Base-by-base conservation (phyloP, 495 filamentous ascomycete genomes). In the Penicillium verhagenii region DNA sequence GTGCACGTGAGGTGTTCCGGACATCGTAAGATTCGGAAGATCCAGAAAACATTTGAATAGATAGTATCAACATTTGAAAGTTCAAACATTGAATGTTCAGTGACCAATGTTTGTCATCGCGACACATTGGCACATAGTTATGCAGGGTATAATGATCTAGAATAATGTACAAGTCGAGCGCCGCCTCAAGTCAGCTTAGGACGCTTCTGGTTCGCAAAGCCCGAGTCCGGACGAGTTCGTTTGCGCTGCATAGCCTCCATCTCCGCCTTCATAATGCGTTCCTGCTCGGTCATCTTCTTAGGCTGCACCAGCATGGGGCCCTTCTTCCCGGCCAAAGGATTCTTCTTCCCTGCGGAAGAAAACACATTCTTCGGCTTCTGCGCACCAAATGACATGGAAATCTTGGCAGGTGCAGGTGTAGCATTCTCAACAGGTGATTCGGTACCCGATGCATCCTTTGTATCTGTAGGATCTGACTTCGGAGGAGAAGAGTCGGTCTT, bases 261-360 rank as follows among this genome's bases (percentile, higher is more conserved):
- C 57, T 93, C 91, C 56, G 89, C 86, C 67, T 86, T 89, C 91
- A 96, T 96, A 54, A 94, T 94, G 52, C 91, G 78, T 57, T 95
- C 91, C n/a, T 87, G 88, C 68, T 94, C 88, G 56, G 86, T 89
- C 81, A 94, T 91, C 29, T 82, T 82, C 75, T 88, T 90, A 56
- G 88, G 89, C 2, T 82, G 80, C 39, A 76, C 79, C 47, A 84
- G 77, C 13, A 79, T 74, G 25, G 75, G 67, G 0, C 78, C 72
- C 65, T 88, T 89, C 73, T 88, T 88, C 11, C 78, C 73, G 3
- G 77, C 77, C 21, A 89, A 71, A 2, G 82, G 82, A 49, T 87
- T 88, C 70, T 88, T 91, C 63, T 81, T 82, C 8, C 61, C 68
- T 4, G 80, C 77, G 0, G 78, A 72, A n/a, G 86, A 82, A 67